Percentiles rank a stretch among this genome's conserved stretches.
Evolutionary conservation across 225 moss, liverwort and hornwort species (phyloP).

Genomic region (Pleurozium schreberi): DNA sequence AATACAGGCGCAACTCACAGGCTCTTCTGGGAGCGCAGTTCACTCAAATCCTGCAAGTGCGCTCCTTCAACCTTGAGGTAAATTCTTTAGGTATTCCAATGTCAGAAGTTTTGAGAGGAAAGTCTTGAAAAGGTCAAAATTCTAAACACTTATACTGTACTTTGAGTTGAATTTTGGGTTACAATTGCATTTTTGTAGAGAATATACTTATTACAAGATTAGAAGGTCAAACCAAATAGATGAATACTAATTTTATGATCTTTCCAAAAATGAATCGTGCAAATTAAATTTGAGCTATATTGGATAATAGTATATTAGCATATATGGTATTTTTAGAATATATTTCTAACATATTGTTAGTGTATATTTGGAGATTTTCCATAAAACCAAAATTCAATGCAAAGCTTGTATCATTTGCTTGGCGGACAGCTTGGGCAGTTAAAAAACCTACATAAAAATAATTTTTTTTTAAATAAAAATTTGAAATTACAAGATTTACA

Average conservation of each 20-base stretch:
- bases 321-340: accelerated
- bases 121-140: too few species aligned
- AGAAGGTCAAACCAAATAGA: background rate
- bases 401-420: background rate
- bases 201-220: background rate
- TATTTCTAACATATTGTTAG: background rate
- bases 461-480: too few species aligned
- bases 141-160: background rate
- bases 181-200: background rate
- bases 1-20: background rate
- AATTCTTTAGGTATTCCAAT: background rate
- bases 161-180: accelerated
- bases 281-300: background rate
- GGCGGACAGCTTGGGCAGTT: too few species aligned
- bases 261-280: background rate
- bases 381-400: background rate
- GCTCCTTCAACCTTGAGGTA: constrained; percentile 1
- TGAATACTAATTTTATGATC: background rate
- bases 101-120: background rate
- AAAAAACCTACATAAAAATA: too few species aligned
- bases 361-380: background rate
- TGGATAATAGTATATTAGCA: too few species aligned
- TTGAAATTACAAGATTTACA: too few species aligned
- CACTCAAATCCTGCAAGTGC: constrained; percentile 1
- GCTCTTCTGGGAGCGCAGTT: constrained; percentile 18